Evolutionary conservation across 2,329 filamentous ascomycete genomes (phyloP).

Genomic region (Beauveria sp.): DNA sequence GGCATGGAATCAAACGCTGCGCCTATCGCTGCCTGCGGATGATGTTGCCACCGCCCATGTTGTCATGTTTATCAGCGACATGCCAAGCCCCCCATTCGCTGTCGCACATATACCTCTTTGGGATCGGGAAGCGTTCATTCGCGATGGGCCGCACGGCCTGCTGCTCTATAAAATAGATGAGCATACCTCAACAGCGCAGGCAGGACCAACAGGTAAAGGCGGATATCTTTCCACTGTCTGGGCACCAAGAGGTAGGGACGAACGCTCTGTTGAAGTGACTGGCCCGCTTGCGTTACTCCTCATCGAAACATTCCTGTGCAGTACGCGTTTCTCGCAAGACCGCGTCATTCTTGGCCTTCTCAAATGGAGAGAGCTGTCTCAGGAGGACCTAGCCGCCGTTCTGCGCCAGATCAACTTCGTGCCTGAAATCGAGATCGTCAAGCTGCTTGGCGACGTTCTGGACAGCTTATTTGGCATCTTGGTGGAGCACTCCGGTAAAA

Average conservation of each 20-base stretch:
- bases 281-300: slow-evolving; percentile 74
- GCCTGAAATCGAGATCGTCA: slow-evolving; percentile 95
- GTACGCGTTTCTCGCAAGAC: slow-evolving; percentile 90
- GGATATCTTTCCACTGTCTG: slow-evolving; percentile 84
- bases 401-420: slow-evolving; percentile 85
- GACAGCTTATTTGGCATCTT: slow-evolving; percentile 87
- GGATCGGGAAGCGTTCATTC: slow-evolving; percentile 83
- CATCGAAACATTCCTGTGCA: slow-evolving; percentile 82
- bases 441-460: slow-evolving; percentile 81
- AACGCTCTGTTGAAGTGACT: slow-evolving; percentile 65
- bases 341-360: slow-evolving; percentile 75
- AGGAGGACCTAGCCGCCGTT: slow-evolving; percentile 63
- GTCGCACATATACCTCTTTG: slow-evolving; percentile 90
- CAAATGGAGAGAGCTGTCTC: slow-evolving; percentile 72
- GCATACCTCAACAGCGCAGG: slow-evolving; percentile 62
- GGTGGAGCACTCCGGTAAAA: slow-evolving; percentile 82
- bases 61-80: slow-evolving; percentile 82
- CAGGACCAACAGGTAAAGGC: slow-evolving; percentile 60
- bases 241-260: slow-evolving; percentile 59
- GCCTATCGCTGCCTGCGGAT: slow-evolving; percentile 67
- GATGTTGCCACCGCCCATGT: slow-evolving; percentile 80
- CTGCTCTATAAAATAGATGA: slow-evolving; percentile 90
- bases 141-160: slow-evolving; percentile 74
- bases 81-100: slow-evolving; percentile 81
- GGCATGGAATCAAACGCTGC: slow-evolving; percentile 81